Conservation (phyloP, 768 basidiomycete species). For the Mycena alexandri region DNA sequence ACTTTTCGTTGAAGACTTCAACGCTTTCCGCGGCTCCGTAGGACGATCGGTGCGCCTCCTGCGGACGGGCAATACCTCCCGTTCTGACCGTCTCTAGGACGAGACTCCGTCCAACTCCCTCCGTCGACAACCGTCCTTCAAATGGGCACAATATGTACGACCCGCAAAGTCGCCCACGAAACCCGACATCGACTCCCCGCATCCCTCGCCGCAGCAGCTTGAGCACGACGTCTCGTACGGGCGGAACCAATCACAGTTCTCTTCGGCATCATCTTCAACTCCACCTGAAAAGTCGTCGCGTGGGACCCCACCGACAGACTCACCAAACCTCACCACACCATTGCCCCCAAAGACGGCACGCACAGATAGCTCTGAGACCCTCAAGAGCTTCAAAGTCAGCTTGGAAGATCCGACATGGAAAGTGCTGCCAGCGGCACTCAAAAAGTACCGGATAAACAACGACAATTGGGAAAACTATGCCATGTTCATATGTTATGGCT, state of each 20-base stretch:
- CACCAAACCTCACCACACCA: constrained; percentile 44
- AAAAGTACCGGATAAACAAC: constrained; percentile 98
- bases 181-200: constrained; percentile 80
- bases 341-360: constrained; percentile 61
- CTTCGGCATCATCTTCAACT: constrained; percentile 31
- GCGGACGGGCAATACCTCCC: constrained; percentile 14
- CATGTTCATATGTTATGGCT: constrained; percentile 99
- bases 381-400: constrained; percentile 97
- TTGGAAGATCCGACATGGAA: constrained; percentile 99
- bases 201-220: constrained; percentile 80
- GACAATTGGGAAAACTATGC: constrained; percentile 99
- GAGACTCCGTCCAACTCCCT: constrained; percentile 59
- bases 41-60: constrained; percentile 54
- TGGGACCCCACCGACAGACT: constrained; percentile 44
- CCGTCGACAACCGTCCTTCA: constrained; percentile 84
- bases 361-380: constrained; percentile 79
- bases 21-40: constrained; percentile 53
- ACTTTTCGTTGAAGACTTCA: constrained; percentile 76
- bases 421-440: constrained; percentile 95
- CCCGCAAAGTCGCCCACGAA: constrained; percentile 87
- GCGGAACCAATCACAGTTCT: constrained; percentile 45
- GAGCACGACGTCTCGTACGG: constrained; percentile 75
- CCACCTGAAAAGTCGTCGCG: constrained; percentile 32
- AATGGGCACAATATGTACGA: constrained; percentile 88
- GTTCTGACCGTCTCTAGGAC: constrained; percentile 44